Evolutionary conservation across 768 basidiomycete species (phyloP).

Genomic region (Trametes meyenii): DNA sequence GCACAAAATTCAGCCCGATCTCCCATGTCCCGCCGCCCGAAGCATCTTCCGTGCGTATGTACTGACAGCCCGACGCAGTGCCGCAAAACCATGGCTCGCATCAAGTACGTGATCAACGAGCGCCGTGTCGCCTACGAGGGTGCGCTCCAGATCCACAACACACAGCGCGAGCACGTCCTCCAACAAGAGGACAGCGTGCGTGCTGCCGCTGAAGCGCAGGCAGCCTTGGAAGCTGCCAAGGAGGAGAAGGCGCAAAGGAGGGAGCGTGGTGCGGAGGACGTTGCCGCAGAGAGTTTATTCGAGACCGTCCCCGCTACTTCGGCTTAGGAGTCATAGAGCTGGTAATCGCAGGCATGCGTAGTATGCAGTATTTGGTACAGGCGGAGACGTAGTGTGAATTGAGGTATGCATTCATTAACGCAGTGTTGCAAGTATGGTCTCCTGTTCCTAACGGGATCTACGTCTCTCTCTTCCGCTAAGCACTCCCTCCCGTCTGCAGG

Average conservation of each 20-base stretch:
- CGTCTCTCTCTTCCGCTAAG: too few species aligned
- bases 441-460: too few species aligned
- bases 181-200: constrained; percentile 11
- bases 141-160: constrained; percentile 43
- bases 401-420: neutral
- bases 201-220: constrained; percentile 18
- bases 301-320: constrained; percentile 16
- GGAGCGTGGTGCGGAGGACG: constrained; percentile 15
- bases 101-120: constrained; percentile 91
- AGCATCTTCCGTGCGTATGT: neutral
- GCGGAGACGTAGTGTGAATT: neutral
- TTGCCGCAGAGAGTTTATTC: constrained; percentile 29
- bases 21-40: too few species aligned
- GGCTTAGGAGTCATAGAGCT: neutral
- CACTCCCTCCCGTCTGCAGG: too few species aligned
- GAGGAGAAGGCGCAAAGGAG: constrained; percentile 17
- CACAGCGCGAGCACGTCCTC: constrained; percentile 22
- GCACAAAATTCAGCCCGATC: too few species aligned
- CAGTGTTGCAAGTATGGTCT: too few species aligned
- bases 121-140: constrained; percentile 83
- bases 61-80: constrained; percentile 48
- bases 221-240: constrained; percentile 16
- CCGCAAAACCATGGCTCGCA: constrained; percentile 95
- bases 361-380: neutral
- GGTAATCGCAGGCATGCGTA: constrained; percentile 13